Evolutionary conservation across 257 asterid genomes (phyloP).

Genomic region (Capsicum rhomboideum): DNA sequence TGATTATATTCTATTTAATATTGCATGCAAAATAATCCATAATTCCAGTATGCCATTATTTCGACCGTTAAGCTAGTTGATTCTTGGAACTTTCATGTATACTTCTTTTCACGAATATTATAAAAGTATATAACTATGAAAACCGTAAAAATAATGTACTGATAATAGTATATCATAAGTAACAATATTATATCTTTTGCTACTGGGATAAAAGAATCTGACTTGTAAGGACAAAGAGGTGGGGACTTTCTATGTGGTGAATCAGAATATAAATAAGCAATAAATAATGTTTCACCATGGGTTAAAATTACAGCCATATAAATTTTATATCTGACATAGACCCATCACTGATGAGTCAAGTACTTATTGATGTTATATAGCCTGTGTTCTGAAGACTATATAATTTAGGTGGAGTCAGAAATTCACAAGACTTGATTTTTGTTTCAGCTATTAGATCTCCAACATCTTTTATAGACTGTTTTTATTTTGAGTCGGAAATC

Average conservation of each 20-base stretch:
- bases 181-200: neutral
- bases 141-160: neutral
- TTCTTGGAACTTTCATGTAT: neutral
- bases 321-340: neutral
- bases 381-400: neutral
- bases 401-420: neutral
- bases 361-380: neutral
- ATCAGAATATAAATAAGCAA: neutral
- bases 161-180: neutral
- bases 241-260: neutral
- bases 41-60: neutral
- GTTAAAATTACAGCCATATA: neutral
- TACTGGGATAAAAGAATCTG: neutral
- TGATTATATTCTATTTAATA: neutral
- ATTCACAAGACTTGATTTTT: neutral
- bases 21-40: neutral
- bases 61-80: neutral
- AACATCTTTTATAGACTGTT: no score
- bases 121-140: neutral
- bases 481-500: no score
- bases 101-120: neutral
- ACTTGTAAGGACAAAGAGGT: neutral
- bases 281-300: neutral
- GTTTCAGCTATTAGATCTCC: no score
- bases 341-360: constrained; percentile 1